These are phyloP conservation scores for Sphaerobolus stellatus DNA, from an alignment of 1,284 basidiomycete species.

Conservation along the genomic window DNA sequence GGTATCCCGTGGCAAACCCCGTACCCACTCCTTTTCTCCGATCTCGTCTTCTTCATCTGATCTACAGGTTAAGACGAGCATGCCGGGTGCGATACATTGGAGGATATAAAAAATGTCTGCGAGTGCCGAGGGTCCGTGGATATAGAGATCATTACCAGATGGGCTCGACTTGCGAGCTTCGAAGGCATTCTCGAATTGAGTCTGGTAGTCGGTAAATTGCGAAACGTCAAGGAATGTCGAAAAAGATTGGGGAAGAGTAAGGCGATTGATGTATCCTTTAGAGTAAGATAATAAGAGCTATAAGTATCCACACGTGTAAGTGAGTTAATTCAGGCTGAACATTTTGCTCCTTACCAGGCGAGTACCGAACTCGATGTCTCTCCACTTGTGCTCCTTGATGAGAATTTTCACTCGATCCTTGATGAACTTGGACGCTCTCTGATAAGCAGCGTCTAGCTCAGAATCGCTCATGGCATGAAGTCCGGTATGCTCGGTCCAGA, in stretches of 20 bases:
- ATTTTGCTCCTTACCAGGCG: conserved; percentile 1
- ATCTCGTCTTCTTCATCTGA: conserved; percentile 2
- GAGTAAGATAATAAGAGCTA: conserved; percentile 6
- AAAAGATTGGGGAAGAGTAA: conserved; percentile 6
- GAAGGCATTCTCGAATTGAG: conserved; percentile 7
- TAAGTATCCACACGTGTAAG: neutral
- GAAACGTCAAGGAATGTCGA: conserved; percentile 4
- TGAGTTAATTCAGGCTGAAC: neutral
- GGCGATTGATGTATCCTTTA: conserved; percentile 6
- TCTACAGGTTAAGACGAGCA: conserved; percentile 4
- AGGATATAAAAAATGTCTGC: conserved; percentile 11
- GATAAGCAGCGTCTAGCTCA: conserved; percentile 6
- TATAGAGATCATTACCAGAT: conserved; percentile 6
- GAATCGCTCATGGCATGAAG: neutral
- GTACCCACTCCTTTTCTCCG: conserved; percentile 7
- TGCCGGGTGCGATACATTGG: conserved; percentile 10
- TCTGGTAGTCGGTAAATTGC: conserved; percentile 5
- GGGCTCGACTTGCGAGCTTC: neutral
- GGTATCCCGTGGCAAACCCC: neutral
- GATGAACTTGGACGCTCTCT: conserved; percentile 8
- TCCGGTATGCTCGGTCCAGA: conserved; percentile 6
- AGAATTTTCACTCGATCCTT: conserved; percentile 5
- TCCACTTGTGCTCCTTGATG: conserved; percentile 11
- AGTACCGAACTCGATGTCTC: conserved; percentile 4
- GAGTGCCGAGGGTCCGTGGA: conserved; percentile 1